Base-by-base conservation (phyloP, 2,329 filamentous ascomycete species). In the Alternaria burnsii region DNA sequence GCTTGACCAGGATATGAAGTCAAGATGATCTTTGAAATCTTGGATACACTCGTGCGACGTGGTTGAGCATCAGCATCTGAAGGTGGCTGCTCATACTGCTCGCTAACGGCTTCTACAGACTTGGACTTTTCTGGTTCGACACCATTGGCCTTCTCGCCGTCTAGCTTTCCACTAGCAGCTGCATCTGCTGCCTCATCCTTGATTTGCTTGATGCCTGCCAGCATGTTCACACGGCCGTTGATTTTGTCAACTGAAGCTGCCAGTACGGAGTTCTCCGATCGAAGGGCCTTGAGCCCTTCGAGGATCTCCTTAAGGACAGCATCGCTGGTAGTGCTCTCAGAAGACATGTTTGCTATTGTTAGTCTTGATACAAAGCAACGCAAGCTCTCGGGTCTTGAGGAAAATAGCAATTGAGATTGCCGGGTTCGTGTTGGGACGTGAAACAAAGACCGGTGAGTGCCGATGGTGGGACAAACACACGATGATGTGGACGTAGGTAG, bases 1-100 rank as follows among this genome's bases (percentile, higher is more conserved):
- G 92, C 93, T 81, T 97, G 94, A 70, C 93, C 93, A 28, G 94
- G 94, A 79, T 98, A 97, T 6, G 94, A 97, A 52, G 89, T 91
- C 67, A 91, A 82, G 67, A 90, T 89, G 73, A 90, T 89, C 69
- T 88, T 88, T 44, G 85, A 87, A 40, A 82, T 83, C 77, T 79
- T 81, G 50, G 80, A 81, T 47, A 81, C 73, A 68, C 79, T 83
- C 42, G 78, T 64, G 67, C 80, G 77, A 67, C 80, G 76, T 65
- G 72, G 69, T 30, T 73, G 59, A 41, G 69, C 64, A 68, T 77
- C 75, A 66, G 70, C 67, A 71, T 58, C 68, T 60, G 72, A 59
- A 65, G 73, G 68, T 44, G 75, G 61, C 52, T 74, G 67, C 55
- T 79, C 76, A 74, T 80, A 80, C 72, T 79, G 75, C 55, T 79